Evolutionary conservation across 2,329 filamentous ascomycete genomes (phyloP).

Genomic region (Colletotrichum phormii): DNA sequence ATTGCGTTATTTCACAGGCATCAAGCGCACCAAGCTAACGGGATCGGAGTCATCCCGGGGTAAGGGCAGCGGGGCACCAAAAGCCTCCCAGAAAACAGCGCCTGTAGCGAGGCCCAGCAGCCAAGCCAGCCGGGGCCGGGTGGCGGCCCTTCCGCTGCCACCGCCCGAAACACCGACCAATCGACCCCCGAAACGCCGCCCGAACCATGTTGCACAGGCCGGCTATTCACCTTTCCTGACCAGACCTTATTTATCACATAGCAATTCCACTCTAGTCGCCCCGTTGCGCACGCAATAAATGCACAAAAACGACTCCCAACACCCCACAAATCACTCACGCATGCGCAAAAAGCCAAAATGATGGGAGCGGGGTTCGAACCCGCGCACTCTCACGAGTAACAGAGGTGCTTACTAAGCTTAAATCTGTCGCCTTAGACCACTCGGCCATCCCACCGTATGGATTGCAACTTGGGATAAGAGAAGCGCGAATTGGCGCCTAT

Average conservation of each 20-base stretch:
- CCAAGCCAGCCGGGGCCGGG: background rate
- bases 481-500: background rate
- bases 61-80: background rate
- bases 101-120: background rate
- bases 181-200: background rate
- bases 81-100: background rate
- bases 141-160: background rate
- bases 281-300: no score
- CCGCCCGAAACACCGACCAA: background rate
- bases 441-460: conserved; percentile 34
- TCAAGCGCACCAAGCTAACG: background rate
- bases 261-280: no score
- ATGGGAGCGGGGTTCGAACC: conserved; percentile 36
- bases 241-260: no score
- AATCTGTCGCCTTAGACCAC: conserved; percentile 37
- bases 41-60: background rate
- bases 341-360: background rate
- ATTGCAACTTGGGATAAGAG: background rate
- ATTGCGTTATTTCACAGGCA: conserved; percentile 33
- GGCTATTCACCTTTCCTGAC: no score
- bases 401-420: conserved; percentile 26
- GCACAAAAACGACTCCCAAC: no score
- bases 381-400: conserved; percentile 35
- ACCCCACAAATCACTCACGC: background rate
- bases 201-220: background rate